Percentiles rank a stretch among this genome's conserved stretches.
phyloP scores from a whole-genome alignment of 2,329 filamentous ascomycete genomes.

The Pseudocercospora pini-densiflorae region DNA sequence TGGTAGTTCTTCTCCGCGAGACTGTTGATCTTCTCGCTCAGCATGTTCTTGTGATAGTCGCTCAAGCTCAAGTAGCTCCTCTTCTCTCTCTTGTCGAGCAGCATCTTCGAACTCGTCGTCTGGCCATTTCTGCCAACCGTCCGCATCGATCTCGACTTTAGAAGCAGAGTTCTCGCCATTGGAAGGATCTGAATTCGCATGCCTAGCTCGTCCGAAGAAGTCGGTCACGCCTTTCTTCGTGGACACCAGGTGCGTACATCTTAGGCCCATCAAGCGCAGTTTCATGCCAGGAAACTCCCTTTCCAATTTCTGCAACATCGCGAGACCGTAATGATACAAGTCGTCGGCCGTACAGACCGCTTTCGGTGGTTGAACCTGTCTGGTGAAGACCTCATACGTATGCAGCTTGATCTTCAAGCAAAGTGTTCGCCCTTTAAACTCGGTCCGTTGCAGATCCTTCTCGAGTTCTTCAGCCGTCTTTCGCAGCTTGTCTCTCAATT shows the following conservation, averaged over 20 bases:
- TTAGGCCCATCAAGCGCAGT: slow-evolving; percentile 82
- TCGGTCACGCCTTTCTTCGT: slow-evolving; percentile 79
- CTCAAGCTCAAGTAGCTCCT: slow-evolving; percentile 66
- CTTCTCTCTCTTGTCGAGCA: slow-evolving; percentile 62
- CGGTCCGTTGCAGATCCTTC: slow-evolving; percentile 76
- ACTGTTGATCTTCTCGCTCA: slow-evolving; percentile 30
- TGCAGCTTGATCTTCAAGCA: slow-evolving; percentile 93
- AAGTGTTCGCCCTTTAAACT: slow-evolving; percentile 88
- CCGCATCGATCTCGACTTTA: slow-evolving; percentile 48
- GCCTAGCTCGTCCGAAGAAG: slow-evolving; percentile 69
- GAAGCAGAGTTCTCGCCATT: slow-evolving; percentile 36
- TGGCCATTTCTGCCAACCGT: slow-evolving; percentile 70
- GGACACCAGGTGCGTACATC: slow-evolving; percentile 85
- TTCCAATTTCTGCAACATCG: slow-evolving; percentile 82
- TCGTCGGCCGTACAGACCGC: slow-evolving; percentile 77
- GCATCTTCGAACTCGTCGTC: slow-evolving; percentile 69
- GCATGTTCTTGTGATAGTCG: slow-evolving; percentile 64
- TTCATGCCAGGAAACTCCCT: slow-evolving; percentile 81
- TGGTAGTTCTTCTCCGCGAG: slow-evolving; percentile 13
- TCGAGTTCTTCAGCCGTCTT: slow-evolving; percentile 84
- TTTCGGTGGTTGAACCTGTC: slow-evolving; percentile 76
- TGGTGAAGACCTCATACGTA: slow-evolving; percentile 87
- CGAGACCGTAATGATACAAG: slow-evolving; percentile 78
- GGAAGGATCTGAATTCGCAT: slow-evolving; percentile 34
- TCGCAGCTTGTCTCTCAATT: slow-evolving; percentile 77